phyloP scores from a whole-genome alignment of 2,329 filamentous ascomycete species.

The Epichloe sylvatica region DNA sequence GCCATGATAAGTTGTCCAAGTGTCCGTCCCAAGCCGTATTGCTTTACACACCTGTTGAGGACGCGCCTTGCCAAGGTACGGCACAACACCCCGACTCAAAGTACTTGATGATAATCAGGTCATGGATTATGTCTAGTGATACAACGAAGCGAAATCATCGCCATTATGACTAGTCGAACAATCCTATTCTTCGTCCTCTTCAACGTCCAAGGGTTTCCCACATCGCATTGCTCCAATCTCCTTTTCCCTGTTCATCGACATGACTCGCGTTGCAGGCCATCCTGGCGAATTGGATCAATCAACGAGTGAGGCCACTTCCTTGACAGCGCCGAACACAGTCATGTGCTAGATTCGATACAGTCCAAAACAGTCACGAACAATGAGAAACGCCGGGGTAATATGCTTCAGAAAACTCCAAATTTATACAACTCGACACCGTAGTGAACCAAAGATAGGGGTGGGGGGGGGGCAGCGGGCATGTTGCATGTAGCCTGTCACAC shows the following conservation, averaged over 20 bases:
- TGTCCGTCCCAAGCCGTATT: no score
- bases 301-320: background rate
- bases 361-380: background rate
- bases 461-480: background rate
- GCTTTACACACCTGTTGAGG: no score
- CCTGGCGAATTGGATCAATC: background rate
- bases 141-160: background rate
- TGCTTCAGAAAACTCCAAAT: background rate
- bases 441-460: background rate
- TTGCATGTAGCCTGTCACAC: background rate
- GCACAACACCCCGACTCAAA: no score
- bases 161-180: background rate
- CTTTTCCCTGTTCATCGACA: no score
- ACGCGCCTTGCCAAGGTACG: no score
- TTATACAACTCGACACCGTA: background rate
- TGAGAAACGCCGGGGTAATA: conserved; percentile 6
- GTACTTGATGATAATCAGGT: no score
- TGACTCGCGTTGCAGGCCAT: no score
- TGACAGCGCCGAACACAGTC: background rate
- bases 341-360: background rate
- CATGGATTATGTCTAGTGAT: background rate
- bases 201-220: background rate
- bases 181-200: background rate
- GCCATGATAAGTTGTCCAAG: no score
- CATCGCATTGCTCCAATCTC: background rate